These are phyloP conservation scores for Neonothopanus nambi DNA, from an alignment of 1,284 basidiomycete species.

Conservation along the genomic window DNA sequence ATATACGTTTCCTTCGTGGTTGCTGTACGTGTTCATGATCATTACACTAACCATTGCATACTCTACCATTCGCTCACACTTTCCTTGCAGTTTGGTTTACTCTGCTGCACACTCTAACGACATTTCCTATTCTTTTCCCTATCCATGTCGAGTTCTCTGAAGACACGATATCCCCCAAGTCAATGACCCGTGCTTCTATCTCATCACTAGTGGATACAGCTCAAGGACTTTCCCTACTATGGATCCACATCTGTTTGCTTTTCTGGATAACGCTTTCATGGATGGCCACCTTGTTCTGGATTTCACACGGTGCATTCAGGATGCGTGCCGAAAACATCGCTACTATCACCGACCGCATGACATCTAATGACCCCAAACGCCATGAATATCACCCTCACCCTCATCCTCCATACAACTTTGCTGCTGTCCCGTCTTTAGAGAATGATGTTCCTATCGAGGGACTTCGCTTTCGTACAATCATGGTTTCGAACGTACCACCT, in stretches of 20 bases:
- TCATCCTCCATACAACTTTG: conserved; percentile 63
- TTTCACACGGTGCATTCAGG: conserved; percentile 73
- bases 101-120: conserved; percentile 70
- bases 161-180: conserved; percentile 54
- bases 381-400: conserved; percentile 55
- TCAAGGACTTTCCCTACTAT: conserved; percentile 68
- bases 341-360: conserved; percentile 37
- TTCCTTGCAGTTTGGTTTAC: conserved; percentile 61
- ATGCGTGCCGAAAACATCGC: conserved; percentile 56
- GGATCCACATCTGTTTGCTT: conserved; percentile 81
- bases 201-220: conserved; percentile 70
- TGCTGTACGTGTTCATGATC: conserved; percentile 55
- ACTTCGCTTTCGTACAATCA: conserved; percentile 75
- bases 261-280: conserved; percentile 83
- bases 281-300: conserved; percentile 76
- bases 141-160: conserved; percentile 84
- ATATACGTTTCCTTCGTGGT: conserved; percentile 75
- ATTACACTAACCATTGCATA: no score
- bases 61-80: conserved; percentile 1
- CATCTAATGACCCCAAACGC: conserved; percentile 32
- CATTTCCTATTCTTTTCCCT: conserved; percentile 75
- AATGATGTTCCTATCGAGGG: conserved; percentile 52
- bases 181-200: conserved; percentile 86
- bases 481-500: conserved; percentile 84
- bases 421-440: conserved; percentile 46